phyloP scores from a whole-genome alignment of 2,329 filamentous ascomycete genomes.

The Alternaria angustiovoidea region DNA sequence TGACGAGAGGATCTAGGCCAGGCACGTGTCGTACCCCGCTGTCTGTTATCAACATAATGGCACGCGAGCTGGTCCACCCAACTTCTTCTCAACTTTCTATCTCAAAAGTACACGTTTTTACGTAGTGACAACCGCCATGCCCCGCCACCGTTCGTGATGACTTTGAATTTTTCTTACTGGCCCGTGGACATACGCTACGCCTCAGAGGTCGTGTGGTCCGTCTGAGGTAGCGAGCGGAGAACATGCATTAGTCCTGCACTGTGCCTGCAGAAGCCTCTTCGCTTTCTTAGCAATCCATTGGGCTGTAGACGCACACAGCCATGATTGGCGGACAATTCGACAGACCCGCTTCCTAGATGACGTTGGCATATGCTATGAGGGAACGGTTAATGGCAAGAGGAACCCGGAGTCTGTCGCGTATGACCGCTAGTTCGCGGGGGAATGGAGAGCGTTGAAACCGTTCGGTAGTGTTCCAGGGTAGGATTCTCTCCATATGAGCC shows the following conservation, averaged over 20 bases:
- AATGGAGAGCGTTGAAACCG: neutral
- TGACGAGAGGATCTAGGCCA: neutral
- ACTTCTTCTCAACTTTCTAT: neutral
- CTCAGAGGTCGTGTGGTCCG: constrained; percentile 4
- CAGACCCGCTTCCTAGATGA: neutral
- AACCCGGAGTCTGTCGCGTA: neutral
- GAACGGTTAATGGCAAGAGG: neutral
- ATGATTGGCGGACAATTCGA: constrained; percentile 3
- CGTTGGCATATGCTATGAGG: neutral
- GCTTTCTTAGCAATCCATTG: constrained; percentile 1
- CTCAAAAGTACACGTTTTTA: neutral
- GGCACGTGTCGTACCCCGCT: neutral
- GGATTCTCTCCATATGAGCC: neutral
- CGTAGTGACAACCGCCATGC: neutral
- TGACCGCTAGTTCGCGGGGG: neutral
- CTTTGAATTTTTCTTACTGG: neutral
- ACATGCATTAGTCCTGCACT: constrained; percentile 7
- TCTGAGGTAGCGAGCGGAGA: constrained; percentile 9
- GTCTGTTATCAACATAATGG: neutral
- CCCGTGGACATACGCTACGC: constrained; percentile 2
- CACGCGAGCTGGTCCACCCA: neutral
- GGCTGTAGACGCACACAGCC: neutral
- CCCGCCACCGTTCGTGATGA: neutral
- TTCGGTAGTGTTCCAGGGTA: neutral
- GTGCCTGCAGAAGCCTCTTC: constrained; percentile 4